Evolutionary conservation across 2,329 filamentous ascomycete genomes (phyloP).

Genomic region (Xylaria sp.): DNA sequence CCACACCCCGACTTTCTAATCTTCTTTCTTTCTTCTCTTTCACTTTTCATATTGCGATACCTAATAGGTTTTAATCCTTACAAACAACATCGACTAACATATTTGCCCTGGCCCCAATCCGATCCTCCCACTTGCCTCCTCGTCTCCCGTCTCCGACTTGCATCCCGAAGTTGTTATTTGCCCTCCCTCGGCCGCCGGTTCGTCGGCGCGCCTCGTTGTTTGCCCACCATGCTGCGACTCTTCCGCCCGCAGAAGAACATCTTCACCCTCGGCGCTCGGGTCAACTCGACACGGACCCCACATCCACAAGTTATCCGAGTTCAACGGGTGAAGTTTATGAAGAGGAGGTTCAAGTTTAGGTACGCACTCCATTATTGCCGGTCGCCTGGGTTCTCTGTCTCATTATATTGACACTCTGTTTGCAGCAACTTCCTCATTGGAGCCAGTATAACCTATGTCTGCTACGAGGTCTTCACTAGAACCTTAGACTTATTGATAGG

Average conservation of each 20-base stretch:
- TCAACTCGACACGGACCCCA: conserved; percentile 12
- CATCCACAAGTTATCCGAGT: conserved; percentile 24
- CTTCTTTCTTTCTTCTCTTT: background rate
- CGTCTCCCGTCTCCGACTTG: background rate
- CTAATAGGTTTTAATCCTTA: background rate
- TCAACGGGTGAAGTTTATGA: conserved; percentile 28
- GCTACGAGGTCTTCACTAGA: conserved; percentile 41
- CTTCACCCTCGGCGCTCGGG: conserved; percentile 19
- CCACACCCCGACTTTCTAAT: background rate
- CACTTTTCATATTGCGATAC: background rate
- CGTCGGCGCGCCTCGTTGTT: conserved; percentile 22
- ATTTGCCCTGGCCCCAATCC: background rate
- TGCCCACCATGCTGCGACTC: conserved; percentile 28
- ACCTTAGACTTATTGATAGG: conserved; percentile 40
- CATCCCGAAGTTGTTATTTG: background rate
- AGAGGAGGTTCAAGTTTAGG: conserved; percentile 26
- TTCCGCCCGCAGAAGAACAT: conserved; percentile 25
- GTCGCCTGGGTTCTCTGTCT: background rate
- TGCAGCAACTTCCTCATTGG: conserved; percentile 28
- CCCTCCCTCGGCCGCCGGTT: conserved; percentile 22
- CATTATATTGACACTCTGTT: background rate
- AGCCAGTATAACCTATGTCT: conserved; percentile 32
- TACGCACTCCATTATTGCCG: conserved; percentile 10
- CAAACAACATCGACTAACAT: background rate
- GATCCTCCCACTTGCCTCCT: background rate